Percentiles rank a stretch among this genome's conserved stretches.
Conservation (phyloP, 345 rosid species). For the Brassica carinata region DNA sequence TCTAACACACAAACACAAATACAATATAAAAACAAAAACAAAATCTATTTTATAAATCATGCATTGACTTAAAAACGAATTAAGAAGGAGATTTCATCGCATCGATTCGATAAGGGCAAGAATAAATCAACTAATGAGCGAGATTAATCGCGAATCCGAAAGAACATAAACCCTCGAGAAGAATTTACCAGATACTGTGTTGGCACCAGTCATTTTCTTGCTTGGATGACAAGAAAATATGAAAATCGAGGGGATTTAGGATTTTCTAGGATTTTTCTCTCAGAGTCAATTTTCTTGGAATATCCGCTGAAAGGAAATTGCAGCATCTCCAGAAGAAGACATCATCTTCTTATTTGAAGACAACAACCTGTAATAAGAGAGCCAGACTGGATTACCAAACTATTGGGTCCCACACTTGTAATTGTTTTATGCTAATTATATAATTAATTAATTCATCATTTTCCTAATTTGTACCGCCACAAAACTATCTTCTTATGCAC, state of each 20-base stretch:
- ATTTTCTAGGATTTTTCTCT: background rate
- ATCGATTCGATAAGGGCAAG: background rate
- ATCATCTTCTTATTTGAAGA: background rate
- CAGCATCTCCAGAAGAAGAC: background rate
- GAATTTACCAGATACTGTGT: constrained; percentile 27
- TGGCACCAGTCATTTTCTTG: constrained; percentile 30
- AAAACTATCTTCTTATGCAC: background rate
- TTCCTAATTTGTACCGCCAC: background rate
- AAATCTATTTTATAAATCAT: background rate
- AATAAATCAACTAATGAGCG: background rate
- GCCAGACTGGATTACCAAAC: background rate
- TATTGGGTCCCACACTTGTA: background rate
- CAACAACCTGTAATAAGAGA: background rate
- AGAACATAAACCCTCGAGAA: background rate
- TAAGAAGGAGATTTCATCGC: background rate
- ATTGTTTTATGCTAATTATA: background rate
- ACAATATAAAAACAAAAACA: background rate
- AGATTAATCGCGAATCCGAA: background rate
- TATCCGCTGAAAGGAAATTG: background rate
- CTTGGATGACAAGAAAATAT: background rate
- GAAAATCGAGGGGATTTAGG: background rate
- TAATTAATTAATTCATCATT: background rate
- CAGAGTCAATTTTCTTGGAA: background rate
- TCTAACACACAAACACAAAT: constrained; percentile 7
- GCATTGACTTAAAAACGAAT: background rate